These are phyloP conservation scores for Mycena epipterygia DNA, from an alignment of 768 basidiomycete genomes.

Conservation along the genomic window DNA sequence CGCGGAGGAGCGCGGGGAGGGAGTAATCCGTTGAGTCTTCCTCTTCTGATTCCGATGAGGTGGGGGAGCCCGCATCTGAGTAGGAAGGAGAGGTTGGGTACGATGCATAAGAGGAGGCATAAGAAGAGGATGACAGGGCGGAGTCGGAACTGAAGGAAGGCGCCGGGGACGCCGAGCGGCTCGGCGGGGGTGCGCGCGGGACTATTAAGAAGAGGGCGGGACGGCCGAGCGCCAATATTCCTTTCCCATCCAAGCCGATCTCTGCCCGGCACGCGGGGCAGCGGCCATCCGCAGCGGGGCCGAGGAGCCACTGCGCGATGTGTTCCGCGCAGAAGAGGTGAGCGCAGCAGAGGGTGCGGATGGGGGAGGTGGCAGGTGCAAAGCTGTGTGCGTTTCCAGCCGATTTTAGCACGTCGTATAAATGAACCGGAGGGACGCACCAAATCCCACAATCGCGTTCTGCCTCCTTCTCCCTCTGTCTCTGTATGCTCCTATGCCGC, in stretches of 20 bases:
- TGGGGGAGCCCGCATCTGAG: no score
- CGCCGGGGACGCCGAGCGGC: neutral
- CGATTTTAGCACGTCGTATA: neutral
- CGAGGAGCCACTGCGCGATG: constrained; percentile 14
- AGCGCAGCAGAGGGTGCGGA: constrained; percentile 21
- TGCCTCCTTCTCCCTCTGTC: neutral
- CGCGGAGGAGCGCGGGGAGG: constrained; percentile 13
- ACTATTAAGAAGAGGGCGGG: neutral
- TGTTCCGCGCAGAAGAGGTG: constrained; percentile 27
- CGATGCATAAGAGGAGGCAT: no score
- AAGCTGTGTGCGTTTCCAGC: constrained; percentile 18
- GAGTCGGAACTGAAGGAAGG: neutral
- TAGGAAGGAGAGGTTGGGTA: no score
- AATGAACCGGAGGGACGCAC: neutral
- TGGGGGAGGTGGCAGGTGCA: constrained; percentile 15
- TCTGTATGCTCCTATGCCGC: neutral
- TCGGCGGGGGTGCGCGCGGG: constrained; percentile 13
- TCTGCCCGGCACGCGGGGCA: neutral
- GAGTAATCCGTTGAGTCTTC: constrained; percentile 10
- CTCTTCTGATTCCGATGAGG: neutral
- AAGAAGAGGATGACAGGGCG: neutral
- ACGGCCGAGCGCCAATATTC: constrained; percentile 15
- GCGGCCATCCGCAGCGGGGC: neutral
- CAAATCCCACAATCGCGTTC: neutral
- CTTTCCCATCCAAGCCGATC: neutral